Evolutionary conservation across 148 eudicot genomes (phyloP).

Genomic region (Vaccinium corymbosum): DNA sequence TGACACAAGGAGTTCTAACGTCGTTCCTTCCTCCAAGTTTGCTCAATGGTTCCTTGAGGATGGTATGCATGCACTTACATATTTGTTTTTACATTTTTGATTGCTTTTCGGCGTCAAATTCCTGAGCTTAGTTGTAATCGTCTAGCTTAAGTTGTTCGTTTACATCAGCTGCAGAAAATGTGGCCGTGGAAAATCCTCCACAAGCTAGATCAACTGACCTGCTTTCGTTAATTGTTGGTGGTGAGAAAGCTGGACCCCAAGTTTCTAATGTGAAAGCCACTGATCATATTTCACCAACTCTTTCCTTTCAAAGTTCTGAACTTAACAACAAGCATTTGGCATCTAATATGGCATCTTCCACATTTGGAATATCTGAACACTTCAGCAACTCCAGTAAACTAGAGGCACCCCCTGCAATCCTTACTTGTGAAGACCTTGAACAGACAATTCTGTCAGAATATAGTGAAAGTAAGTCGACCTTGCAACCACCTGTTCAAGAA

Average conservation of each 20-base stretch:
- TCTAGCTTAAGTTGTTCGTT: conserved; percentile 6
- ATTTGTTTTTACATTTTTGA: neutral
- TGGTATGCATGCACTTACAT: conserved; percentile 34
- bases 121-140: conserved; percentile 4
- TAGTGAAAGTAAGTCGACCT: conserved; percentile 34
- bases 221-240: conserved; percentile 71
- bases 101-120: conserved; percentile 2
- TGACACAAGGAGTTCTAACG: conserved; percentile 45
- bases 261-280: conserved; percentile 25
- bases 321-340: conserved; percentile 19
- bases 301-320: conserved; percentile 22
- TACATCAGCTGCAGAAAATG: conserved; percentile 39
- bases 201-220: conserved; percentile 47
- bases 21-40: conserved; percentile 70
- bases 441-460: conserved; percentile 73
- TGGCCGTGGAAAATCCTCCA: conserved; percentile 34
- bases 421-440: conserved; percentile 98
- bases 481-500: conserved; percentile 31
- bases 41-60: conserved; percentile 82
- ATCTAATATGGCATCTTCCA: conserved; percentile 30
- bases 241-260: conserved; percentile 50
- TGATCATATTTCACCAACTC: conserved; percentile 21
- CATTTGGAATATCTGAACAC: conserved; percentile 34
- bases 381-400: conserved; percentile 28
- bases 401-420: conserved; percentile 52